Base-by-base conservation (phyloP, 108 stramenopile genomes). In the Nitzschia palea region DNA sequence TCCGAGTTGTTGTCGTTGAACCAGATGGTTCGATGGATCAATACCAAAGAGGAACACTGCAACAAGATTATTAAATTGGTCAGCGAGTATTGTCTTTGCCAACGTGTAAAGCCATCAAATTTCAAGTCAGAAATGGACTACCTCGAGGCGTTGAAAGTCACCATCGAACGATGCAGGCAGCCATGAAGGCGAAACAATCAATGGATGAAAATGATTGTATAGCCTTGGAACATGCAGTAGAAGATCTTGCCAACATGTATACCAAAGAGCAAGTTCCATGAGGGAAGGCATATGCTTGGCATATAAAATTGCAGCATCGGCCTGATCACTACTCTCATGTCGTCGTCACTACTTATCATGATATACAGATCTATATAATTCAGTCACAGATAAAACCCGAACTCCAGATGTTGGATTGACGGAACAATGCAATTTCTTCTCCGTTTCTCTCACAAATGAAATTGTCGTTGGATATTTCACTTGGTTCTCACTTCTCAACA, bases 1-100 rank as follows among this genome's bases (percentile, higher is more conserved):
- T 42, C 77, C 20, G 65, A 70, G 9, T 71, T 84, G 5, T 80
- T 78, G 48, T 61, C 70, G 22, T 66, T 88, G 67, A 91, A 91
- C 58, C 90, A 91, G 64, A 80, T 87, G 81, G 74, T 89, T 61
- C 73, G 89, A 50, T 91, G 90, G 90, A 82, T 91, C 50, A 86
- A 77, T 68, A 84, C 83, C 26, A 91, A 91, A 68, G 90, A 91
- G 61, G 87, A 88, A 55, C 86, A 87, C 67, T 71, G 72, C 27
- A 65, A 58, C 30, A 86, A 91, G 59, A 91, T 91, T 43, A 91
- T 91, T 52, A 80, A 65, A 33, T 56, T 78, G 35, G 71, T 91
- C 6, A 58, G 80, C 3, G 85, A 87, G 55, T 91, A 91, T 64
- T 87, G 85, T 37, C 77, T 91, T 37, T 91, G 90, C 62, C 90